Evolutionary conservation across 192 early-diverging fungal genomes (phyloP), one percentile per base, ranked within the genome.

Genomic region (Radiomyces spectabilis): DNA sequence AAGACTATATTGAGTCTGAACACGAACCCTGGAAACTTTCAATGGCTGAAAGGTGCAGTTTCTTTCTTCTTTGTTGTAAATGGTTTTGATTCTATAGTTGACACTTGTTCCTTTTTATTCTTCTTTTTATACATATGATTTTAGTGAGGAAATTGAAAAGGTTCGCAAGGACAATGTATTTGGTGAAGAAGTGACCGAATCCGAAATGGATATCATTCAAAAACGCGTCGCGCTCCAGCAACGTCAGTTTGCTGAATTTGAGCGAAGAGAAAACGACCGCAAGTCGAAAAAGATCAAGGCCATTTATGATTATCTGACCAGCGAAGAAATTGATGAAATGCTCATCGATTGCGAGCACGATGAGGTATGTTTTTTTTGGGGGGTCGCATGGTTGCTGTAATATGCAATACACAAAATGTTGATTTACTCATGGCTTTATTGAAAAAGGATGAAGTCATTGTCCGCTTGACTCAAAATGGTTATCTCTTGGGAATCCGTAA

Each of bases 181-280:
- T 69, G 76, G 84, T 56, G 82, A 93, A 47, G 89, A 93, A 67
- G 85, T 94, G 24, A 97, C 94, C 1, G 86, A 88, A 59, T 83
- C 86, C 35, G 94, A 97, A 65, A 81, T 81, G 81, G 80, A 80
- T 40, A 90, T 97, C 56, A 97, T 97, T 67, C 78, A 92, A 60
- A 82, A 91, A 66, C 79, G 92, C 5, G 87, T 97, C 9, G 91
- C 86, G 16, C 75, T 97, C 41, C 92, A 95, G 59, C 94, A 92
- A 55, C 80, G 80, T 53, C 89, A 82, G 81, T 94, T 91, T 75
- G 82, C 87, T 34, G 89, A 88, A 59, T 94, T 82, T 73, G 86
- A 93, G 65, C 73, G 79, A 40, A 81, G 85, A 37, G 92, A 94
- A 55, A 85, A 80, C 60, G 74, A 73, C 31, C 82, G 86, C 52